Percentiles rank a stretch among this genome's conserved stretches.
Conservation (phyloP, 495 filamentous ascomycete genomes). For the Tuber magnatum region DNA sequence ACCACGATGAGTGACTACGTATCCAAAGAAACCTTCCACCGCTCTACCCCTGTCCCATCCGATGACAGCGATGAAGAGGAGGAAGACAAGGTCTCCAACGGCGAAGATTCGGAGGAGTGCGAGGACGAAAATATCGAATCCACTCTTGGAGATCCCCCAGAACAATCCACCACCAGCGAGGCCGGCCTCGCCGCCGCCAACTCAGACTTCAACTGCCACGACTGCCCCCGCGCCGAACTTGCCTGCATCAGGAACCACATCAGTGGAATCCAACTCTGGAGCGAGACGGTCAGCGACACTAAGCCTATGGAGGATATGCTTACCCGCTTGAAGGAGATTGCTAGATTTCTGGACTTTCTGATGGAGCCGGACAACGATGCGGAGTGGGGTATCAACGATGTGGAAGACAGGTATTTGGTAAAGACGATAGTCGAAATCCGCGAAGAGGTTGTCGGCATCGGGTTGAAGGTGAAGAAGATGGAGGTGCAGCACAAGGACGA, state of each 20-base stretch:
- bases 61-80: background rate
- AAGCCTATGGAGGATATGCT: background rate
- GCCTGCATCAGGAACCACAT: background rate
- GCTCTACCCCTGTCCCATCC: background rate
- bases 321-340: background rate
- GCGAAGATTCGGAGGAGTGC: background rate
- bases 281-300: background rate
- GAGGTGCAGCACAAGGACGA: background rate
- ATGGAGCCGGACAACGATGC: background rate
- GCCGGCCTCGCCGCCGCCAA: background rate
- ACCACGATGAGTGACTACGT: background rate
- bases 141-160: background rate
- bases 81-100: background rate
- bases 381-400: too few relatives aligned
- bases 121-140: background rate
- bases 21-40: background rate
- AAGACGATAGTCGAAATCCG: background rate
- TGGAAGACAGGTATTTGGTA: background rate
- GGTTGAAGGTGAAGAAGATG: background rate
- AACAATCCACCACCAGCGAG: background rate
- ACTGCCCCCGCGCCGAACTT: background rate
- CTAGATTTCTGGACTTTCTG: background rate
- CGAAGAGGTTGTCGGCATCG: background rate
- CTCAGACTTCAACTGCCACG: background rate
- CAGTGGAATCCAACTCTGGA: background rate